Conservation (phyloP, 345 rosid species). For the Boechera stricta region DNA sequence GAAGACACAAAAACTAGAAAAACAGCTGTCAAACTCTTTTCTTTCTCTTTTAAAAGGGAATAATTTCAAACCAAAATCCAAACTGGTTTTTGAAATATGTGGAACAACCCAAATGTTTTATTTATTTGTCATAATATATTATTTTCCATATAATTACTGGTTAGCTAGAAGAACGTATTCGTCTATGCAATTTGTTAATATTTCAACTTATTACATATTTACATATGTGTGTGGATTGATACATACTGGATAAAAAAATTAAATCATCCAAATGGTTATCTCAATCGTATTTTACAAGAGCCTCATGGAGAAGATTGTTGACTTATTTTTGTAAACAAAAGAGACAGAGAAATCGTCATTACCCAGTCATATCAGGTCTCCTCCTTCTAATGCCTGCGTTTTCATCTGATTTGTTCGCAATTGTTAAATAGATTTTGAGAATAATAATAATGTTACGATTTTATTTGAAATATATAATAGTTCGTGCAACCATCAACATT, state of each 20-base stretch:
- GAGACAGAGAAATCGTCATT: constrained; percentile 5
- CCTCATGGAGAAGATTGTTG: constrained; percentile 24
- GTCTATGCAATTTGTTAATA: background rate
- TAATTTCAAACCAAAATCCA: background rate
- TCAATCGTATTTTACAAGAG: constrained; percentile 10
- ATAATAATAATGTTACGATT: constrained; percentile 27
- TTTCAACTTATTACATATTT: background rate
- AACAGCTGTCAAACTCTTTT: background rate
- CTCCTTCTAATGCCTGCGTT: background rate
- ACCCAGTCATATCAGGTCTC: constrained; percentile 22
- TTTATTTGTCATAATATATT: background rate
- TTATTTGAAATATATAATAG: background rate
- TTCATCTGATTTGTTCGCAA: constrained; percentile 13
- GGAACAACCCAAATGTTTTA: background rate
- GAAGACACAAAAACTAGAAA: background rate
- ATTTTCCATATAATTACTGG: no score
- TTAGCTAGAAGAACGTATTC: background rate
- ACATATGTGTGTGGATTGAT: background rate
- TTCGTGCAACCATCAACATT: constrained; percentile 49
- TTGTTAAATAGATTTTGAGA: constrained; percentile 23
- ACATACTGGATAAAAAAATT: background rate
- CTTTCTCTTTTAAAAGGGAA: background rate
- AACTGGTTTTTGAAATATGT: background rate
- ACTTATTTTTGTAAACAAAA: background rate
- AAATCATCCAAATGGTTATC: background rate